Evolutionary conservation across 2,329 filamentous ascomycete genomes (phyloP), one percentile per base, ranked within the genome.

Genomic region (Colletotrichum phormii): DNA sequence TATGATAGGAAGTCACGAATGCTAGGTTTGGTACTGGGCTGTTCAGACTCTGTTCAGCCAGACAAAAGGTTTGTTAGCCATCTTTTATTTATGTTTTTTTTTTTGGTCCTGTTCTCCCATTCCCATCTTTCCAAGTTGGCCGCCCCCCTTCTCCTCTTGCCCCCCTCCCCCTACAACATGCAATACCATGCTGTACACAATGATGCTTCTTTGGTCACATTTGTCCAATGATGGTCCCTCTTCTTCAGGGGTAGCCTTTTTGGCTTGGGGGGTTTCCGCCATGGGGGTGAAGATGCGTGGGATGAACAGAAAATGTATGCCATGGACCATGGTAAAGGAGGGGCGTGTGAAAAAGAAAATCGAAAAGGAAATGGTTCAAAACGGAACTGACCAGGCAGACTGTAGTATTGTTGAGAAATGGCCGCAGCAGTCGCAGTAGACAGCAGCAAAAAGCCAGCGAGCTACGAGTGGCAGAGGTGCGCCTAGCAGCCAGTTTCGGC

Each of bases 11-110:
- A 73, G 66, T 73, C 71, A 73, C 71, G 61, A 55, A 64, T 73
- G 54, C 55, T 49, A 46, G 37, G 42, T 61, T 49, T 61, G 33
- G 35, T 18, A 26, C 63, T 65, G 63, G 18, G 55, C 29, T 31
- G 18, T 49, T 49, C 18, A 37, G 46, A 49, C 46, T 7, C 13
- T 49, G 42, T 49, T 58, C 24, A 70, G n/a, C 46, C 68, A 65
- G 46, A 57, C 24, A 51, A 73, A 51, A 58, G 62, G 71, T 71
- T 62, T 72, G 71, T 73, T 62, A 67, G 67, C 71, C 71, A 71
- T 73, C 71, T 72, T 72, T 73, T 73, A 73, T 73, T 70, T 71
- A 70, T 64, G 59, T 51, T 59, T 71, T 65, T 54, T 59, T 53
- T 51, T 46, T 18, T 29, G 26, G 26, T 62, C 60, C 35, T 22